Conservation (phyloP, 2,329 filamentous ascomycete genomes). For the Hirsutella thompsonii region DNA sequence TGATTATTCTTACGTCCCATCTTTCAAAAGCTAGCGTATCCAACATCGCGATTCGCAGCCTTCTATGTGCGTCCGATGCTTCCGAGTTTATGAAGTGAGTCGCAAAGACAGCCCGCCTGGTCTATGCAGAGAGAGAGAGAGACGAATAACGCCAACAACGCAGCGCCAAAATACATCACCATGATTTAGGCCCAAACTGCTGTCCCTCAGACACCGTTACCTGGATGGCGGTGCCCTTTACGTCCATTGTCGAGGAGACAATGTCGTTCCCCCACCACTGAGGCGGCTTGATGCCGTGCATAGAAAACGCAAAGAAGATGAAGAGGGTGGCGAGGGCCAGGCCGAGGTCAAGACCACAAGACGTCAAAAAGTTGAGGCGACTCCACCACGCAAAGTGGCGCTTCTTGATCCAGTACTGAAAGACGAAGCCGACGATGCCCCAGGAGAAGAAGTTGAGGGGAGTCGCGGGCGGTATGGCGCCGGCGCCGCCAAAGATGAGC, state of each 20-base stretch:
- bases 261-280: conserved; percentile 58
- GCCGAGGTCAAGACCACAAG: conserved; percentile 56
- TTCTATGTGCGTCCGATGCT: too few relatives aligned
- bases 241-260: conserved; percentile 48
- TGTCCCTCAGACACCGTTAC: conserved; percentile 35
- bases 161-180: conserved; percentile 30
- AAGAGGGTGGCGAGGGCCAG: conserved; percentile 53
- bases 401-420: conserved; percentile 56
- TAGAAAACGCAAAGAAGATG: conserved; percentile 57
- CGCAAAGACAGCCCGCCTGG: too few relatives aligned
- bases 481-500: conserved; percentile 48
- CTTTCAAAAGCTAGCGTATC: background rate
- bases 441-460: conserved; percentile 65
- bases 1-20: background rate
- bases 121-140: too few relatives aligned
- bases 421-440: conserved; percentile 57
- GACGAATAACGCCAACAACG: too few relatives aligned
- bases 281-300: conserved; percentile 49
- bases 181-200: conserved; percentile 47
- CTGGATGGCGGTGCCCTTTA: conserved; percentile 44
- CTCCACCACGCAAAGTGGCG: conserved; percentile 59
- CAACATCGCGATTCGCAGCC: too few relatives aligned
- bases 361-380: conserved; percentile 59
- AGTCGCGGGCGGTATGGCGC: conserved; percentile 50
- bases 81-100: too few relatives aligned